Percentiles rank a stretch among this genome's conserved stretches.
Conservation (phyloP, 2,329 filamentous ascomycete genomes). For the Diaporthe ilicicola region DNA sequence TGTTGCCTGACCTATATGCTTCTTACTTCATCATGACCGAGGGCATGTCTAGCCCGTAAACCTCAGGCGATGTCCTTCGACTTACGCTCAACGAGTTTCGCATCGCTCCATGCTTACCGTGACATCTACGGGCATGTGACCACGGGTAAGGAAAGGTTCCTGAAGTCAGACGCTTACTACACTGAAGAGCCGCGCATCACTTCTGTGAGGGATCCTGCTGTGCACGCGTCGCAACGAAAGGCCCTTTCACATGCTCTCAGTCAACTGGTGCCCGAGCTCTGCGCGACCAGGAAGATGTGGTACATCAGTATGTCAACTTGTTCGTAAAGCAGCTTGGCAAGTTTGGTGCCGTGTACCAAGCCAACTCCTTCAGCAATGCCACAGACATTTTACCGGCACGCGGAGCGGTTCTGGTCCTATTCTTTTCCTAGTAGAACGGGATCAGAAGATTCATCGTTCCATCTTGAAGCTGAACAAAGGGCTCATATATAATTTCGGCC, state of each 20-base stretch:
- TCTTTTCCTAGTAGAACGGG: too few species aligned
- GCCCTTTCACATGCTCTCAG: slow-evolving; percentile 41
- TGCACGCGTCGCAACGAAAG: slow-evolving; percentile 41
- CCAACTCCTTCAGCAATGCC: neutral
- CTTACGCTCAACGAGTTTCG: slow-evolving; percentile 24
- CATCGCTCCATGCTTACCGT: slow-evolving; percentile 10
- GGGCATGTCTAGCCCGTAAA: neutral
- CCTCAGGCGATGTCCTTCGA: slow-evolving; percentile 36
- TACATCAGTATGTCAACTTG: slow-evolving; percentile 42
- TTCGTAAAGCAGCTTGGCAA: slow-evolving; percentile 40
- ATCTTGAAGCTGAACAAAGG: neutral
- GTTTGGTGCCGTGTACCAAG: neutral
- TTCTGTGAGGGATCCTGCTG: slow-evolving; percentile 39
- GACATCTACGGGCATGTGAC: slow-evolving; percentile 31
- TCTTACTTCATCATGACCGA: neutral
- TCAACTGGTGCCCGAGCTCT: slow-evolving; percentile 37
- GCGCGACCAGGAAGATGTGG: slow-evolving; percentile 41
- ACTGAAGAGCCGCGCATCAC: slow-evolving; percentile 38
- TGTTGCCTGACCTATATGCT: neutral
- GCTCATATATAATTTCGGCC: neutral
- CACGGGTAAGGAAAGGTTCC: slow-evolving; percentile 22
- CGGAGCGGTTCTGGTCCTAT: neutral
- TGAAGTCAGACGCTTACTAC: slow-evolving; percentile 44
- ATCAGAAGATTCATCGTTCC: too few species aligned
- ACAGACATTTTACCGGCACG: neutral